Base-by-base conservation (phyloP, 768 basidiomycete genomes). In the Favolaschia claudopus region DNA sequence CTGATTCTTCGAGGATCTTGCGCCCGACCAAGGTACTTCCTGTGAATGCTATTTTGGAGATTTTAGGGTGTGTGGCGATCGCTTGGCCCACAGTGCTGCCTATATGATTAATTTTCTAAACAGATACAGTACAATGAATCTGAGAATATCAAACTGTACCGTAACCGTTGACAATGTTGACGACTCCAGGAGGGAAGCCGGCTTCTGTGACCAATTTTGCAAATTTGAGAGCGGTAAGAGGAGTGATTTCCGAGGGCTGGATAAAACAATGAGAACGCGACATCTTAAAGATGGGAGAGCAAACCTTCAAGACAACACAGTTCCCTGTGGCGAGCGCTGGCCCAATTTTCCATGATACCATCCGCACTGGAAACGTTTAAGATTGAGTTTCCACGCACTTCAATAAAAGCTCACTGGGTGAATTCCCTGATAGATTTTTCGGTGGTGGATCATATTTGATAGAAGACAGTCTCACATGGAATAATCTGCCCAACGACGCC, bases 31-130 rank as follows among this genome's bases (percentile, higher is more conserved):
- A 76, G 2, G 92, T 92, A 57, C 89, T 90, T 4, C 93, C 94
- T 0, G 95, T 96, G 78, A 96, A 96, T 0, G 93, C 89, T 27
- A 95, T 81, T 77, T 90, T 91, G 58, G 85, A 82, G 64, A 92
- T 74, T 13, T 64, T 74, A 62, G 77, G 78, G 74, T 91, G 88
- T 32, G 77, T 74, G 6, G 80, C 68, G 55, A 92, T 85, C 25
- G 89, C 87, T 34, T 87, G 70, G 0, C 91, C 90, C 15, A 83
- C 88, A 15, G 80, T 82, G 29, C 31, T 29, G 31, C 60, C 60
- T 62, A 27, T 9, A 13, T 32, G 33, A 3, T 27, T 19, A 28
- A n/a, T 47, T 12, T 4, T 5, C n/a, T 20, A 4, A 28, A 2
- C 6, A 9, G 46, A 84, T 82, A 43, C 80, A 9, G 77, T n/a